Evolutionary conservation across 768 basidiomycete genomes (phyloP), one percentile per base, ranked within the genome.

Genomic region (Podaxis mareebaensis): DNA sequence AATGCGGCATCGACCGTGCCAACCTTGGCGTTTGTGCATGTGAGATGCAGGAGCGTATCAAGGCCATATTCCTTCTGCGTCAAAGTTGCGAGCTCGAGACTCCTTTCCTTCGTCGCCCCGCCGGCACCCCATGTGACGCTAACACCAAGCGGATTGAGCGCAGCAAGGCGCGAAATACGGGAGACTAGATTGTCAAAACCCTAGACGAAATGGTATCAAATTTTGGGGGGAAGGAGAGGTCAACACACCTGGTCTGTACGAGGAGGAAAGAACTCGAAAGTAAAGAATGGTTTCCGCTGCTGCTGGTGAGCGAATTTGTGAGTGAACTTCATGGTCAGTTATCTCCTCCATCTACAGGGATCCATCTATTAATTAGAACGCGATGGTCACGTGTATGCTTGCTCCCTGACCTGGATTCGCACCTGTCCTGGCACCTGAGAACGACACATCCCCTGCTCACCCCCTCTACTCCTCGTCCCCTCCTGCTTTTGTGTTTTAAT

Each of bases 41-140:
- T 98, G 67, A 99, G 74, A 78, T 99, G 97, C 72, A 99, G 80
- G 65, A 97, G 85, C 0, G 94, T 95, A 68, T 97, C 93, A 49
- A 96, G 77, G 1, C 84, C 87, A 74, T 92, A 84, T 60, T 88
- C 85, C 17, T 79, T 77, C 73, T 95, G 92, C 1, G 86, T 86
- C 60, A 93, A 75, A 11, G 84, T 85, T 0, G 95, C 96, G 2
- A 99, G 84, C 67, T 96, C 95, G 44, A 99, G 78, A 71, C 88
- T 93, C 36, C 91, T 83, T 38, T 95, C 92, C 68, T 85, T 93
- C 0, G 96, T 99, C 6, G 88, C 87, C 2, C 97, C 96, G 10
- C 97, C 96, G 0, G 97, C 96, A 49, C 97, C 97, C 97, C 97
- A 99, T 69, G 97, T 99, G 22, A 99, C 84, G 69, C 90, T 95